These are phyloP conservation scores for Microstegium vimineum DNA, from an alignment of 176 grass and related monocot species.

Conservation along the genomic window DNA sequence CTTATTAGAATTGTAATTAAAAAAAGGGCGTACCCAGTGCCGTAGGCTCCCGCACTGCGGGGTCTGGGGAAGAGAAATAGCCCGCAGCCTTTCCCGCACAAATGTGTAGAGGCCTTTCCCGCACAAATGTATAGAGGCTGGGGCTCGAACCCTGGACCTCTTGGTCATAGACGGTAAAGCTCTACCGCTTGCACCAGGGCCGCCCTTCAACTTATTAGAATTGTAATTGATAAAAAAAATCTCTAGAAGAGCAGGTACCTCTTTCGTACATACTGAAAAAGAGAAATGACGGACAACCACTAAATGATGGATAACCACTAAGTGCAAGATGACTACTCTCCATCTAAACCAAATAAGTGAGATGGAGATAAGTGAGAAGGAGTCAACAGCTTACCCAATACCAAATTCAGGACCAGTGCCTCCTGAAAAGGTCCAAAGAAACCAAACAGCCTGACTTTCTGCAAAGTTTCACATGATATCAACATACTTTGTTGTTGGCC, in stretches of 20 bases:
- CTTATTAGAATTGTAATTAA: background rate
- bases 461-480: background rate
- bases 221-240: background rate
- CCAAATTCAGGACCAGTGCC: background rate
- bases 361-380: background rate
- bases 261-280: background rate
- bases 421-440: background rate
- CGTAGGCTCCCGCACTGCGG: no score
- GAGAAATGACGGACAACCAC: background rate
- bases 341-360: background rate
- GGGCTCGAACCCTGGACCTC: no score
- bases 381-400: background rate
- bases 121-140: no score
- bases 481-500: background rate
- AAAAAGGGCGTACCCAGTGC: no score
- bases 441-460: constrained; percentile 19
- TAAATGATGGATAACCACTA: background rate
- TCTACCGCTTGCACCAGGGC: no score
- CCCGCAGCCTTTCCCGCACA: no score
- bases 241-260: background rate
- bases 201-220: background rate
- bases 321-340: background rate
- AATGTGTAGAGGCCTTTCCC: no score
- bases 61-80: no score
- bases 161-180: no score